phyloP scores from a whole-genome alignment of 306 rosid species.

The Cucurbita moschata region DNA sequence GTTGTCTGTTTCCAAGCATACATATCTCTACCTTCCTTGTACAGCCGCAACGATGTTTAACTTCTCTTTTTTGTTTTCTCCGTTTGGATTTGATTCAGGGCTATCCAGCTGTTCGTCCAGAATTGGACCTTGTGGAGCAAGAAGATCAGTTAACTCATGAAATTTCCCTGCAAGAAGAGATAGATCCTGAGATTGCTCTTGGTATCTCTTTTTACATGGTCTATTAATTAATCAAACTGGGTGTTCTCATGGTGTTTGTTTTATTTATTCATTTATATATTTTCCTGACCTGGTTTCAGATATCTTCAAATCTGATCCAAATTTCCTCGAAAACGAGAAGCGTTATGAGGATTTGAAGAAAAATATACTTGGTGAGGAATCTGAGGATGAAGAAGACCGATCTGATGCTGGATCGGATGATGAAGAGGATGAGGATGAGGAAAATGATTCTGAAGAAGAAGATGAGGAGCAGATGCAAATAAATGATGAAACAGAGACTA shows the following conservation, averaged over 20 bases:
- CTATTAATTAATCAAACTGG: not conserved
- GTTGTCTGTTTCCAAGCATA: not conserved
- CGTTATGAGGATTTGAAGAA: conserved; percentile 73
- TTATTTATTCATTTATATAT: not conserved
- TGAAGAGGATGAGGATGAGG: conserved; percentile 21
- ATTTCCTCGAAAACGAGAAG: conserved; percentile 61
- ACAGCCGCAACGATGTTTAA: not conserved
- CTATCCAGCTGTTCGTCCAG: conserved; percentile 51
- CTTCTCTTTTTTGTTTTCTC: not conserved
- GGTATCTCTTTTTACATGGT: conserved; percentile 17
- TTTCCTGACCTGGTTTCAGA: conserved; percentile 23
- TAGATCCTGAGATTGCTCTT: conserved; percentile 32
- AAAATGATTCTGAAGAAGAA: conserved; percentile 47
- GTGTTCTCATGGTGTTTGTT: not conserved
- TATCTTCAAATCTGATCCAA: conserved; percentile 66
- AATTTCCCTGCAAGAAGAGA: conserved; percentile 36
- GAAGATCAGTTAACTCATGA: conserved; percentile 53
- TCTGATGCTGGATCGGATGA: conserved; percentile 51
- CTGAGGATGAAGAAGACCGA: conserved; percentile 46
- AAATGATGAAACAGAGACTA: conserved; percentile 84
- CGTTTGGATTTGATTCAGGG: conserved; percentile 25
- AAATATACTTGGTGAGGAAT: conserved; percentile 60
- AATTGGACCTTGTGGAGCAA: conserved; percentile 43
- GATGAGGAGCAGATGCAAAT: conserved; percentile 65
- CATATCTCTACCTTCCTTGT: not conserved